Conservation (phyloP, 2,329 filamentous ascomycete species). For the Diaporthe helianthi region DNA sequence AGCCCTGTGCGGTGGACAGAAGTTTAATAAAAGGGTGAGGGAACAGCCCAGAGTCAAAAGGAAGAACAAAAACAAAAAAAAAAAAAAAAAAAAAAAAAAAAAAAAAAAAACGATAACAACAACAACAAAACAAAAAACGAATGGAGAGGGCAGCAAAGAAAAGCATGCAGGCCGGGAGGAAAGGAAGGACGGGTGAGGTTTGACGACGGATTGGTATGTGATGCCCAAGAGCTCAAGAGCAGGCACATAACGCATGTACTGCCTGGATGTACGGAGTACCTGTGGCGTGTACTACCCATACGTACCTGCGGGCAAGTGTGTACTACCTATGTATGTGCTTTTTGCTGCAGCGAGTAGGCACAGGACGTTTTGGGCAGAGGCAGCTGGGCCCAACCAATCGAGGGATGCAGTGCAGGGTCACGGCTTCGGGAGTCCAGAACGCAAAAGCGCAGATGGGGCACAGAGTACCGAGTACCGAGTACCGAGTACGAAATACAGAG, state of each 20-base stretch:
- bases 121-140: background rate
- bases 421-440: background rate
- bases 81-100: too few species aligned
- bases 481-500: background rate
- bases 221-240: background rate
- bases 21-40: too few species aligned
- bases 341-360: background rate
- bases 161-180: background rate
- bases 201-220: conserved; percentile 10
- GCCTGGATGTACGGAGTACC: background rate
- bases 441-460: background rate
- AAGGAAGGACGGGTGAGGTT: background rate
- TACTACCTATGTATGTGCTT: too few species aligned
- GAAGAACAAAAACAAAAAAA: background rate
- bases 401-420: too few species aligned
- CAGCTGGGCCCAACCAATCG: conserved; percentile 11
- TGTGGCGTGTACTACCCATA: background rate
- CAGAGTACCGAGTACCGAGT: background rate
- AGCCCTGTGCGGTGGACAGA: conserved; percentile 2
- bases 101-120: background rate
- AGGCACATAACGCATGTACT: background rate
- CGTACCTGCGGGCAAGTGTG: background rate
- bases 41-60: background rate
- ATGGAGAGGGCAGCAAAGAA: background rate
- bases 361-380: background rate